Percentiles rank a stretch among this genome's conserved stretches.
Conservation (phyloP, 139 green algal species). For the Picochlorum costavermella region DNA sequence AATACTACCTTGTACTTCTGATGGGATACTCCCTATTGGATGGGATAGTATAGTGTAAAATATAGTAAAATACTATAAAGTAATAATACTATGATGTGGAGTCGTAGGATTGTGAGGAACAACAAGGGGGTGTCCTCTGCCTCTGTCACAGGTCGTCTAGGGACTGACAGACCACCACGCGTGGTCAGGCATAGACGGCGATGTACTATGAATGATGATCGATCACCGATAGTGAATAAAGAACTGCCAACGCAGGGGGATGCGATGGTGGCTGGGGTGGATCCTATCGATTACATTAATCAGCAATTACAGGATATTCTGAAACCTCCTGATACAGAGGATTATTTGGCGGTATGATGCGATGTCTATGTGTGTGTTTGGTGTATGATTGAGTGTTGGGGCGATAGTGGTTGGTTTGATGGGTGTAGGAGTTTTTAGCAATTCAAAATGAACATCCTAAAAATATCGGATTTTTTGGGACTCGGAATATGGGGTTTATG, state of each 20-base stretch:
- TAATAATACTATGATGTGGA: too few species aligned
- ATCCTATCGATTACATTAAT: slow-evolving; percentile 15
- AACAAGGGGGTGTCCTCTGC: too few species aligned
- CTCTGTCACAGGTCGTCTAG: too few species aligned
- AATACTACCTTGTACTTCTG: too few species aligned
- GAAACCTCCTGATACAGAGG: slow-evolving; percentile 42
- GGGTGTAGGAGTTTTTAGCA: slow-evolving; percentile 86
- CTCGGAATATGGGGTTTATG: slow-evolving; percentile 95
- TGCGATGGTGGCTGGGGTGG: slow-evolving; percentile 21
- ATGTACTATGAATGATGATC: slow-evolving; percentile 1
- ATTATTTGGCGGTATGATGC: slow-evolving; percentile 48
- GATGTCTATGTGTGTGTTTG: not conserved
- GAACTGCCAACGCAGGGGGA: slow-evolving; percentile 29
- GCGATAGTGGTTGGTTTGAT: not conserved
- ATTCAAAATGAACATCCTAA: slow-evolving; percentile 90
- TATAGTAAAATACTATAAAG: too few species aligned
- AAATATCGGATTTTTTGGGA: slow-evolving; percentile 95
- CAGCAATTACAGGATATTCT: slow-evolving; percentile 34
- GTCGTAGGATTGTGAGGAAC: too few species aligned
- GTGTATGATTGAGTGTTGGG: not conserved
- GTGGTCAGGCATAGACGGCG: not conserved
- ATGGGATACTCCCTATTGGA: too few species aligned
- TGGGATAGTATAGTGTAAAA: too few species aligned
- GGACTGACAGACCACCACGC: too few species aligned
- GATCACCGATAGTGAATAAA: not conserved